Percentiles rank a stretch among this genome's conserved stretches.
Conservation (phyloP, 2,329 filamentous ascomycete genomes). For the Pseudocercospora musae region DNA sequence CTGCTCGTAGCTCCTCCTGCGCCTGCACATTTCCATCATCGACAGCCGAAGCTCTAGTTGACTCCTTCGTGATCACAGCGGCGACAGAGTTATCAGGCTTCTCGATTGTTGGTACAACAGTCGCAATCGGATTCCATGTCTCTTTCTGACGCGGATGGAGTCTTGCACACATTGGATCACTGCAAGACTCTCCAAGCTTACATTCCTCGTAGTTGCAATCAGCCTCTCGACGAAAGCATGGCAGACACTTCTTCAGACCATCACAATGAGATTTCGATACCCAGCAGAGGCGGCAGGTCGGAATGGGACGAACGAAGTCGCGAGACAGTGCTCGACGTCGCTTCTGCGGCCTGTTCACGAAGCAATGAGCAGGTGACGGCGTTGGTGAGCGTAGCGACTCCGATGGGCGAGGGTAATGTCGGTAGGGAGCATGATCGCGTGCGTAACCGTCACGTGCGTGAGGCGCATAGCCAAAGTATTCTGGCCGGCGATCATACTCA, state of each 20-base stretch:
- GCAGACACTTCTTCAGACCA: not conserved
- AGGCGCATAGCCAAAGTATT: not conserved
- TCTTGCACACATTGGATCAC: not conserved
- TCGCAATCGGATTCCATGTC: not conserved
- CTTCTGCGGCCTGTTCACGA: not conserved
- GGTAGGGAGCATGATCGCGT: not conserved
- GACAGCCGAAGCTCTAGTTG: too few species aligned
- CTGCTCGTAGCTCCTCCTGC: not conserved
- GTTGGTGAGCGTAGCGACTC: not conserved
- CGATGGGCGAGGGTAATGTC: not conserved
- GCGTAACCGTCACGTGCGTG: not conserved
- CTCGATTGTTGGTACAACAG: not conserved
- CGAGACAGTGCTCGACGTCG: not conserved
- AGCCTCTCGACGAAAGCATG: not conserved
- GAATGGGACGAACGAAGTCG: not conserved
- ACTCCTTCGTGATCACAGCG: too few species aligned
- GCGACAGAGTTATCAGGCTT: too few species aligned
- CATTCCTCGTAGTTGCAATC: slow-evolving; percentile 3
- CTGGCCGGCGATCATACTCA: not conserved
- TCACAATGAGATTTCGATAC: not conserved
- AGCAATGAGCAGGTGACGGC: not conserved
- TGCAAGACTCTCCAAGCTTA: not conserved
- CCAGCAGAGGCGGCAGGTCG: not conserved
- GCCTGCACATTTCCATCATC: not conserved
- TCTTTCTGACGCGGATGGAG: not conserved